phyloP scores from a whole-genome alignment of 352 stramenopile genomes.

The Blastocystis sp. region DNA sequence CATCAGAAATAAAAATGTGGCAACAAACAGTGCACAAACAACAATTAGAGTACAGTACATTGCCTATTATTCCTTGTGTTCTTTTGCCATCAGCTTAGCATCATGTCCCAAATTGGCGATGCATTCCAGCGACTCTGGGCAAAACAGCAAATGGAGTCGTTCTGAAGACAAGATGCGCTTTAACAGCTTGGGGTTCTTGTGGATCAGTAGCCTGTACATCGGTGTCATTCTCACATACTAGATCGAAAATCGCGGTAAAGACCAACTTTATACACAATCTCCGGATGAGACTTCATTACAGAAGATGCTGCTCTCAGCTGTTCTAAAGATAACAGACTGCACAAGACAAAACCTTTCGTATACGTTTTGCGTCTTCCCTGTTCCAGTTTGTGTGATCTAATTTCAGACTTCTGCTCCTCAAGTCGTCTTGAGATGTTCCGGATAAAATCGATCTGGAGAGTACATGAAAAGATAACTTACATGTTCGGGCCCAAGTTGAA shows the following conservation, averaged over 20 bases:
- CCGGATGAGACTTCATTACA: not conserved
- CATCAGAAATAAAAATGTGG: conserved; percentile 8
- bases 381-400: too few relatives aligned
- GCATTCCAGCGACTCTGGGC: not conserved
- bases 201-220: not conserved
- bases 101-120: not conserved
- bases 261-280: not conserved
- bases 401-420: too few relatives aligned
- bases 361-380: not conserved
- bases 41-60: not conserved
- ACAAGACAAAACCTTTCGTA: not conserved
- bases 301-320: not conserved
- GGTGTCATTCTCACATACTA: conserved; percentile 35
- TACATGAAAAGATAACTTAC: not conserved
- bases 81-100: not conserved
- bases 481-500: not conserved
- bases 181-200: not conserved
- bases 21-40: not conserved
- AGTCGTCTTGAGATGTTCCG: too few relatives aligned
- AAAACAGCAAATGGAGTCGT: not conserved
- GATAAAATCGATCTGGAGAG: not conserved
- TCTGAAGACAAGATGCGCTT: not conserved
- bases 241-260: not conserved
- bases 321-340: not conserved
- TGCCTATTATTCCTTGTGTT: not conserved